Base-by-base conservation (phyloP, 2,329 filamentous ascomycete species). In the Epichloe amarillans region DNA sequence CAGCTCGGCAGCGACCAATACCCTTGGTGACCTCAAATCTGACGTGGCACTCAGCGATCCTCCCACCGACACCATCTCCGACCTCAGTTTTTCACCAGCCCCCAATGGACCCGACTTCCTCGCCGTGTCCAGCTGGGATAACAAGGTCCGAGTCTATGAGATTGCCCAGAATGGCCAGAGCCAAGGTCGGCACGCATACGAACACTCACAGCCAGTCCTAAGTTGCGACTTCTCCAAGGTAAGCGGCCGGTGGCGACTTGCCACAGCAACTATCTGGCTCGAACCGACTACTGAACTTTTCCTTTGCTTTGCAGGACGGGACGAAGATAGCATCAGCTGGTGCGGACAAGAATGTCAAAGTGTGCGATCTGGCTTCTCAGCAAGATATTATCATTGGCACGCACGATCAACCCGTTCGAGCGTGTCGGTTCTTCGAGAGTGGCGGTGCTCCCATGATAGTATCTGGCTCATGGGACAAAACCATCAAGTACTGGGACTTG, bases 61-160 rank as follows among this genome's bases (percentile, higher is more conserved):
- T 14, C 93, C 93, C 21, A 83, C 88, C 58, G 93, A 98, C 69
- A 87, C 86, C 67, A 85, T 97, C 62, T 90, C 90, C 37, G 88
- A 89, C 64, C 76, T 98, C 53, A 74, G 81, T 46, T 98, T 96
- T 72, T 90, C 85, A 14, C 81, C 84, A 62, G 75, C 62, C 62
- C 70, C 54, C 62, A 73, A 64, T 61, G 67, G 61, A 44, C 64
- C 66, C 62, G 88, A 97, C 61, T 86, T 94, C 64, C 76, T 98
- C 17, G 89, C 91, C 23, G 87, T 96, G 37, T 75, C 88, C 46
- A 95, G 88, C 60, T 98, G 93, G 93, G 93, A 98, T 70, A 95
- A 94, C 73, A 95, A 95, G 67, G 88, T 97, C 56, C 85, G 90
- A 63, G 91, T 98, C 64, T 98, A 97, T 71, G 88, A 97, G 68